A percentile compares a stretch with the other conserved stretches of the same genome.
These are phyloP conservation scores for Paracoccidioides lutzii DNA, from an alignment of 2,329 filamentous ascomycete species.

Conservation along the genomic window DNA sequence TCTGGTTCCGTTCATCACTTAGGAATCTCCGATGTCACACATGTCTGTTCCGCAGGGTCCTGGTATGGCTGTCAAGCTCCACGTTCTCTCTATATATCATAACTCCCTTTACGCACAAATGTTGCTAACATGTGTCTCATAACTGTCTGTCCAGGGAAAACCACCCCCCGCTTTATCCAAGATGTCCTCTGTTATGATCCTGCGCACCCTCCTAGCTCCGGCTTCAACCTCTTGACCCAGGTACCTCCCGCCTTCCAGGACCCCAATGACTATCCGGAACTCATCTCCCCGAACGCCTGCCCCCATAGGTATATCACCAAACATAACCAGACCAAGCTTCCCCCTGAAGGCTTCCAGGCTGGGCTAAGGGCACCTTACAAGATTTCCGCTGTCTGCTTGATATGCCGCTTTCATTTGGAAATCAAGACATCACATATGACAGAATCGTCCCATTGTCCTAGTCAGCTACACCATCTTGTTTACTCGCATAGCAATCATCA, in stretches of 20 bases:
- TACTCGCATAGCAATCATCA: conserved; percentile 20
- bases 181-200: conserved; percentile 35
- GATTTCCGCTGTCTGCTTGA: conserved; percentile 47
- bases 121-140: background rate
- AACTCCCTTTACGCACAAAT: background rate
- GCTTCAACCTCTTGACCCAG: conserved; percentile 46
- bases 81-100: background rate
- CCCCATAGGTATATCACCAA: conserved; percentile 49
- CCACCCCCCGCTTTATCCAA: conserved; percentile 36
- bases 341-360: conserved; percentile 24
- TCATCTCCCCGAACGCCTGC: conserved; percentile 37
- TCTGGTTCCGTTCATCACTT: background rate
- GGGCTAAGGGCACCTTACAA: conserved; percentile 34
- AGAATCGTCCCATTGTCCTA: conserved; percentile 32
- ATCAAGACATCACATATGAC: conserved; percentile 42
- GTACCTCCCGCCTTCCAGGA: conserved; percentile 39
- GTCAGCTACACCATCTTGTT: conserved; percentile 51
- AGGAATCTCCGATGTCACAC: conserved; percentile 6
- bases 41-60: conserved; percentile 23
- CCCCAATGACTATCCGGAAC: conserved; percentile 20
- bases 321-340: conserved; percentile 39
- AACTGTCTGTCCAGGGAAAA: conserved; percentile 33
- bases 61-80: conserved; percentile 17
- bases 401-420: conserved; percentile 51
- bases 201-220: conserved; percentile 29